These are phyloP conservation scores for Ophiostoma ips DNA, from an alignment of 2,329 filamentous ascomycete species.

Conservation along the genomic window DNA sequence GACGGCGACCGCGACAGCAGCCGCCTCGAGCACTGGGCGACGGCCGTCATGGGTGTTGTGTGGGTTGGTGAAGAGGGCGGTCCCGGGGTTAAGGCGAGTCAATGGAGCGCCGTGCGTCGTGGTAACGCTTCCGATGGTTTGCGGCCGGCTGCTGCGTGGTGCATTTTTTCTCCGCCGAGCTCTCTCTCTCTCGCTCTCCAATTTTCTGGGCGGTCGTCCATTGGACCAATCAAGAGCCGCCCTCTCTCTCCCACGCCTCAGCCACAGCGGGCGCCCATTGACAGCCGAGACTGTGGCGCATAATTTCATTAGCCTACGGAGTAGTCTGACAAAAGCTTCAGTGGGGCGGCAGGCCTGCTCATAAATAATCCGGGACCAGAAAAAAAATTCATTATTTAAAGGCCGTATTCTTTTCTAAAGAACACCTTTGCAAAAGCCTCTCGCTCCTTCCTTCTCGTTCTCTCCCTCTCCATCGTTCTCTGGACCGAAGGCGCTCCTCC, in stretches of 20 bases:
- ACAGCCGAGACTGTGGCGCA: background rate
- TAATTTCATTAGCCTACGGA: no score
- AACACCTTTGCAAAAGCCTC: background rate
- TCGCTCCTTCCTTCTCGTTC: background rate
- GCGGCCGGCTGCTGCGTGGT: background rate
- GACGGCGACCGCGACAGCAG: conserved; percentile 8
- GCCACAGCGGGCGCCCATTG: no score
- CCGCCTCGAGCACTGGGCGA: conserved; percentile 10
- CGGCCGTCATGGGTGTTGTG: conserved; percentile 8
- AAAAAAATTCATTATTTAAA: background rate
- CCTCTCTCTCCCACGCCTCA: background rate
- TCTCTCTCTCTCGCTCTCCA: no score
- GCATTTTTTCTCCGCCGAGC: conserved; percentile 2
- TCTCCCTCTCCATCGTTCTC: background rate
- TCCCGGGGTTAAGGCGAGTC: background rate
- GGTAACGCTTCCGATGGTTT: background rate
- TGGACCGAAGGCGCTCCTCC: background rate
- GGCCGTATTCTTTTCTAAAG: conserved; percentile 5
- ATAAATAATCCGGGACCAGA: background rate
- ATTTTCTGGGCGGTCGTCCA: background rate
- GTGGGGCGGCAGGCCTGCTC: background rate
- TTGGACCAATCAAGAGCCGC: conserved; percentile 1
- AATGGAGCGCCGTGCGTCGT: background rate
- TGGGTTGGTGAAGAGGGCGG: background rate
- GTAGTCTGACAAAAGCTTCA: no score